These are phyloP conservation scores for Staphylotrichum tortipilum DNA, from an alignment of 495 filamentous ascomycete species.

Conservation along the genomic window DNA sequence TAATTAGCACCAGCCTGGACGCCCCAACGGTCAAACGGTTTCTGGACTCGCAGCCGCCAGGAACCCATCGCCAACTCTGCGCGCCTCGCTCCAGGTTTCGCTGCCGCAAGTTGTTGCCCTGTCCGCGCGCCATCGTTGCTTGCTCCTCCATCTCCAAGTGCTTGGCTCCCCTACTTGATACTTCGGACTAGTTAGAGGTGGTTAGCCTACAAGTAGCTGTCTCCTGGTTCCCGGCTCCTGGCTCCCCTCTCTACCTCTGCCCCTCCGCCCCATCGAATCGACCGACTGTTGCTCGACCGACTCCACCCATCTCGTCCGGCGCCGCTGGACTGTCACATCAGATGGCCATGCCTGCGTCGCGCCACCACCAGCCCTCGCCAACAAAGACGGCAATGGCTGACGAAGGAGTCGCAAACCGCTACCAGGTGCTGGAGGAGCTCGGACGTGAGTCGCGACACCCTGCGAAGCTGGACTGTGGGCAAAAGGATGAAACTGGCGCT, in stretches of 20 bases:
- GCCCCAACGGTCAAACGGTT: too few species aligned
- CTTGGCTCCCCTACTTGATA: too few species aligned
- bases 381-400: slow-evolving; percentile 39
- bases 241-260: background rate
- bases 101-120: too few species aligned
- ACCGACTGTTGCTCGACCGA: too few species aligned
- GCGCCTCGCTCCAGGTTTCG: too few species aligned
- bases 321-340: background rate
- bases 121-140: too few species aligned
- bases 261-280: background rate
- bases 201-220: too few species aligned
- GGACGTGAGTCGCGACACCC: slow-evolving; percentile 58
- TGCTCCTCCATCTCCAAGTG: too few species aligned
- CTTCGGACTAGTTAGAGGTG: too few species aligned
- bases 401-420: slow-evolving; percentile 66
- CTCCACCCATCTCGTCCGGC: slow-evolving; percentile 1
- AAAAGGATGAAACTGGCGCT: too few species aligned
- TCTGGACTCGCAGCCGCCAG: too few species aligned
- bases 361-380: background rate
- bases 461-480: background rate
- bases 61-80: slow-evolving; percentile 6
- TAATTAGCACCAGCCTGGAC: too few species aligned
- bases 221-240: background rate
- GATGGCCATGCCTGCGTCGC: background rate
- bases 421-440: slow-evolving; percentile 86